Conservation (phyloP, 2,329 filamentous ascomycete genomes). For the Graphium sp. region DNA sequence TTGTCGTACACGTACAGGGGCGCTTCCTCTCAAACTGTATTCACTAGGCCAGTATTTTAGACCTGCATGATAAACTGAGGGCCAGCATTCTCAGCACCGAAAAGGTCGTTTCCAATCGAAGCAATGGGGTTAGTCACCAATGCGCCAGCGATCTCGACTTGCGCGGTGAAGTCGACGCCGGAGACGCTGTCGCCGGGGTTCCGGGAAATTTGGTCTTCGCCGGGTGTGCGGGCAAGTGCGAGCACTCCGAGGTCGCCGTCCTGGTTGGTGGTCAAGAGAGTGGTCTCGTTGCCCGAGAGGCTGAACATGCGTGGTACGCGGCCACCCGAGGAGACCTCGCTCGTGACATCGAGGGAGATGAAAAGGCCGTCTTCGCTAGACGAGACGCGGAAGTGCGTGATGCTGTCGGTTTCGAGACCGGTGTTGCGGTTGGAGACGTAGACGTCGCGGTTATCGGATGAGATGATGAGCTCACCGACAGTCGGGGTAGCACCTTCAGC, state of each 20-base stretch:
- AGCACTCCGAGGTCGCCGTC: constrained; percentile 19
- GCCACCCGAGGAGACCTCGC: constrained; percentile 17
- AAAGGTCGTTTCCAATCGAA: not conserved
- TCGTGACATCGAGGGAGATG: constrained; percentile 15
- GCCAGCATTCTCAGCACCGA: constrained; percentile 1
- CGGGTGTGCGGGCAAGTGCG: constrained; percentile 15
- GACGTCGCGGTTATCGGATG: constrained; percentile 21
- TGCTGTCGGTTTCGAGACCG: constrained; percentile 24
- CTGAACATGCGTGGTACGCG: constrained; percentile 26
- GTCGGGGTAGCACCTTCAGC: constrained; percentile 19
- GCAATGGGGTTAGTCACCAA: constrained; percentile 2
- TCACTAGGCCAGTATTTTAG: too few relatives aligned
- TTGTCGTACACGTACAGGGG: too few relatives aligned
- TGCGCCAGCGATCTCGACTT: constrained; percentile 1
- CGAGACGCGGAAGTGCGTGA: constrained; percentile 24
- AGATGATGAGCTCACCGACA: constrained; percentile 25
- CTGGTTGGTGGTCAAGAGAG: constrained; percentile 27
- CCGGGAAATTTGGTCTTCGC: constrained; percentile 9
- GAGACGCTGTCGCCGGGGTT: not conserved
- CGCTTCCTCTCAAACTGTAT: too few relatives aligned
- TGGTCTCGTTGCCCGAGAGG: constrained; percentile 15
- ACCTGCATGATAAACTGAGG: constrained; percentile 4
- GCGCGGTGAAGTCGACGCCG: not conserved
- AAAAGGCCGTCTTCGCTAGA: constrained; percentile 6
- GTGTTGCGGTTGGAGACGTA: constrained; percentile 34